A percentile compares a stretch with the other conserved stretches of the same genome.
phyloP scores from a whole-genome alignment of 1,139 yeast genomes.

The Diutina mesorugosa region DNA sequence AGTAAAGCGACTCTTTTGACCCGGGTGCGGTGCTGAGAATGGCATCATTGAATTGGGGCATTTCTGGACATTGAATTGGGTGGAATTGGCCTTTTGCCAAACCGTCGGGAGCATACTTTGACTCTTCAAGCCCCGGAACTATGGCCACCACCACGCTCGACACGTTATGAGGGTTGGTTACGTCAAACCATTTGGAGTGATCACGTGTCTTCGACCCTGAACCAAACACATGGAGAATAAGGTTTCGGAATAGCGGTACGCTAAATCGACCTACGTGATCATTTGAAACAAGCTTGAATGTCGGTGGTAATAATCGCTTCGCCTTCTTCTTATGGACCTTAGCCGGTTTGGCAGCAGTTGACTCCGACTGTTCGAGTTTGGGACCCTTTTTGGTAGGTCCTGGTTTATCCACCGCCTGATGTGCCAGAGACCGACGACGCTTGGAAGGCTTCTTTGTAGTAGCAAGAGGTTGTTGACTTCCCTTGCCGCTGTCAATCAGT shows the following conservation, averaged over 20 bases:
- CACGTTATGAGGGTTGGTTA: constrained; percentile 6
- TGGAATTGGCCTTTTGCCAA: neutral
- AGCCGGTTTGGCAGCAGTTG: constrained; percentile 13
- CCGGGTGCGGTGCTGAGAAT: constrained; percentile 48
- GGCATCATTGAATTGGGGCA: constrained; percentile 6
- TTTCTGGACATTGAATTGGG: neutral
- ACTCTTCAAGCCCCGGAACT: constrained; percentile 23
- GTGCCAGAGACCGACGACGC: constrained; percentile 1
- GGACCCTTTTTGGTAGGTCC: constrained; percentile 6
- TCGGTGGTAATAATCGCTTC: constrained; percentile 1
- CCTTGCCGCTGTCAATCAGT: constrained; percentile 11
- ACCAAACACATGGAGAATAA: constrained; percentile 14
- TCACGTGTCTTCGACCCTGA: constrained; percentile 8
- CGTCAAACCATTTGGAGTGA: neutral
- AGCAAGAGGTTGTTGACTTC: constrained; percentile 2
- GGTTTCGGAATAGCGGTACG: constrained; percentile 42
- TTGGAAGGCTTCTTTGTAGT: constrained; percentile 1
- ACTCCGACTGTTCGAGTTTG: neutral
- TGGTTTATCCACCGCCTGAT: neutral
- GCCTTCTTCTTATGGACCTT: constrained; percentile 23
- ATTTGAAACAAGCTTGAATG: constrained; percentile 4
- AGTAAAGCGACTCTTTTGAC: constrained; percentile 40
- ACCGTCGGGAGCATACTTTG: neutral
- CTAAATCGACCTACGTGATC: constrained; percentile 18
- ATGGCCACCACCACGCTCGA: constrained; percentile 48